These are phyloP conservation scores for Suillus alpinus DNA, from an alignment of 768 basidiomycete genomes.

Conservation along the genomic window DNA sequence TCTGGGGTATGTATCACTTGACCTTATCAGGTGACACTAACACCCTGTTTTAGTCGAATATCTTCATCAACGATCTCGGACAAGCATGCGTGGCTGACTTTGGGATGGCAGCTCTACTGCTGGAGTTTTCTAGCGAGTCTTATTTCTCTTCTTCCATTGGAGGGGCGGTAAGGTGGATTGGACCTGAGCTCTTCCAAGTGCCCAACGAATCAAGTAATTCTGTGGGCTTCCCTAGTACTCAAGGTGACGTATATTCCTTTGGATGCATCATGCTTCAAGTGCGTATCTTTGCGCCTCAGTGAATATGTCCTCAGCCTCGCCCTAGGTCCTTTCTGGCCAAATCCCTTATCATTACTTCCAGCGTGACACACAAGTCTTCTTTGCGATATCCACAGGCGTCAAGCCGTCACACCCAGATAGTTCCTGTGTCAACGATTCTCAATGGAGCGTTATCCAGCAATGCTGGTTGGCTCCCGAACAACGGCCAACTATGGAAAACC, in stretches of 20 bases:
- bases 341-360: slow-evolving; percentile 19
- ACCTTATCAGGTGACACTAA: background rate
- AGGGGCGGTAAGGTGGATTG: slow-evolving; percentile 9
- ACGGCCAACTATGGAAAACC: background rate
- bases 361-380: slow-evolving; percentile 18
- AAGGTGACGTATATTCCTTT: slow-evolving; percentile 10
- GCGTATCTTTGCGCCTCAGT: slow-evolving; percentile 25
- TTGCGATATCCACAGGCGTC: slow-evolving; percentile 12
- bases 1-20: slow-evolving; percentile 8
- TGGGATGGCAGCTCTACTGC: slow-evolving; percentile 4
- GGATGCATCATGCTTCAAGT: slow-evolving; percentile 27
- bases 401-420: slow-evolving; percentile 4
- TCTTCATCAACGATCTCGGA: slow-evolving; percentile 10
- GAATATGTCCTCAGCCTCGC: background rate
- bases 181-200: slow-evolving; percentile 6
- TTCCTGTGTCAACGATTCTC: background rate
- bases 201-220: background rate
- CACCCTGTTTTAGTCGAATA: slow-evolving; percentile 3
- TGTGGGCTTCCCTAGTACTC: background rate
- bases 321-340: slow-evolving; percentile 14
- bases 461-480: slow-evolving; percentile 18
- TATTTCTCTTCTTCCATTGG: slow-evolving; percentile 7
- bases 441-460: slow-evolving; percentile 11
- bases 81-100: slow-evolving; percentile 4
- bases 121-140: slow-evolving; percentile 6